Evolutionary conservation across 495 filamentous ascomycete genomes (phyloP), one percentile per base, ranked within the genome.

Genomic region (Amorphotheca resinae): DNA sequence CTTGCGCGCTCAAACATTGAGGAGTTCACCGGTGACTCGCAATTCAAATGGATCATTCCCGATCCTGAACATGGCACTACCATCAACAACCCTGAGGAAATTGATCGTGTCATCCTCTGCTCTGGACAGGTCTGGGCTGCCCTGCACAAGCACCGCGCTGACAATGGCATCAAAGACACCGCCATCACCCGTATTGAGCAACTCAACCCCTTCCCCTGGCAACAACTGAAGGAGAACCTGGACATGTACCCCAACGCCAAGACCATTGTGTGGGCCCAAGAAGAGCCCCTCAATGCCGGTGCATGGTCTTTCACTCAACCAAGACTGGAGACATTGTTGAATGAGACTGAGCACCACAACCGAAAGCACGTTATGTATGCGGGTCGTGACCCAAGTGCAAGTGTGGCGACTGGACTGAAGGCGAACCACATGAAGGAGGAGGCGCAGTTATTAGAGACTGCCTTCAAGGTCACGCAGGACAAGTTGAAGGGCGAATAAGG

Each of bases 161-260:
- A 80, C 52, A 77, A 91, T 54, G 74, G 80, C 44, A 70, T 93
- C 61, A 84, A 85, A 59, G 77, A 94, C 62, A 79, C 86, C 16
- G 91, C 86, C 60, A 82, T 98, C 64, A 93, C 85, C 33, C 87
- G 91, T 56, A 77, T 98, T 53, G 91, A 98, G 68, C 91, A 98
- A 68, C 76, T 98, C 22, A 82, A 96, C 65, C 91, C 91, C 55
- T 98, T 98, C 87, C 91, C 91, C 4, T 98, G 91, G 89, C 80
- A 84, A 51, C 84, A 89, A 67, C 77, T 98, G 33, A 79, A 80
- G 64, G 88, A 95, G 60, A 95, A 95, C 70, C 71, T 98, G 22
- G 87, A 98, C 68, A 74, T 64, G 65, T 98, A 98, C 67, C 82
- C 87, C 61, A 96, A 96, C 60, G 86, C 91, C 58, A 81, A 93